Evolutionary conservation across 2,329 filamentous ascomycete species (phyloP).

Genomic region (Basipetospora chlamydospora): DNA sequence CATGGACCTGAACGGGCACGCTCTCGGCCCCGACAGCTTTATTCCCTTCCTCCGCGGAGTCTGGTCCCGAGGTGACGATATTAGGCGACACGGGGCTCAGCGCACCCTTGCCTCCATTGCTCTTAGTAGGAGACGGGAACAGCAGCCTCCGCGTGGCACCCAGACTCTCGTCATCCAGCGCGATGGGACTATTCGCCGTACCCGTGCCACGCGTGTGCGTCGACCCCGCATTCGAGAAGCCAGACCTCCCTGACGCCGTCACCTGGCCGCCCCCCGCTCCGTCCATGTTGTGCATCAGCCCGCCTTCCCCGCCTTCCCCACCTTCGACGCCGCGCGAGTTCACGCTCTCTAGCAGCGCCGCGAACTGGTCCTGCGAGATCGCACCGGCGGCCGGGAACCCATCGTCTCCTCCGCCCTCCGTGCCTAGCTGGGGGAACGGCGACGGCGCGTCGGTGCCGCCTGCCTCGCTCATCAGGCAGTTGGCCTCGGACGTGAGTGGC

Average conservation of each 20-base stretch:
- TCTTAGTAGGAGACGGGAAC: conserved; percentile 62
- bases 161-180: conserved; percentile 29
- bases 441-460: no score
- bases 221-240: conserved; percentile 23
- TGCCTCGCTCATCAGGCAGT: conserved; percentile 38
- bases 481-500: conserved; percentile 33
- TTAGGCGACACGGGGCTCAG: conserved; percentile 44
- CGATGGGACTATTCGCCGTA: conserved; percentile 42
- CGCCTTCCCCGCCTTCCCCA: no score
- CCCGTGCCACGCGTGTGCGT: conserved; percentile 41
- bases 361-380: conserved; percentile 6
- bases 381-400: conserved; percentile 2
- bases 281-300: not conserved
- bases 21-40: conserved; percentile 24
- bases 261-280: not conserved
- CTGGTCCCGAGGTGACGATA: conserved; percentile 27
- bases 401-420: not conserved
- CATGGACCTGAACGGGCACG: no score
- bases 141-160: conserved; percentile 53
- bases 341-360: not conserved
- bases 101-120: conserved; percentile 33
- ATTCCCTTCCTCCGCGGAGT: conserved; percentile 11
- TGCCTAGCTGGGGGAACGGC: no score
- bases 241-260: conserved; percentile 4
- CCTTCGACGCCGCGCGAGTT: conserved; percentile 1